Base-by-base conservation (phyloP, 1,284 basidiomycete genomes). In the Hymenochaete sp. region DNA sequence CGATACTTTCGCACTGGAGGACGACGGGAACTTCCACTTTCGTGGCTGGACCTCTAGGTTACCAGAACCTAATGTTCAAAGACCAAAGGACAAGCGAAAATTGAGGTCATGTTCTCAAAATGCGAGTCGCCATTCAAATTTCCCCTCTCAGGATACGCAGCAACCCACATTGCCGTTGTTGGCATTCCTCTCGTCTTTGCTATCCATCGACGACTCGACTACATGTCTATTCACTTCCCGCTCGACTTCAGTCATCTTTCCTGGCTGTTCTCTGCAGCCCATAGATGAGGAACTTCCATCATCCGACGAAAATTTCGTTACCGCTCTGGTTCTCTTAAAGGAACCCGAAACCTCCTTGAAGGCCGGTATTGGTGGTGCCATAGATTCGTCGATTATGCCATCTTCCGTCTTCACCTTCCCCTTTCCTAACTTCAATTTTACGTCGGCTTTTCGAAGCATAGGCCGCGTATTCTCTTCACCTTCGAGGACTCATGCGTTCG, bases 141-240 rank as follows among this genome's bases (percentile, higher is more conserved):
- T n/a, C n/a, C n/a, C n/a, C n/a, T n/a, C n/a, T n/a, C n/a, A n/a
- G n/a, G n/a, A 27, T 19, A 31, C n/a, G 10, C 14, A 6, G 47
- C 50, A 13, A 58, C 59, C 32, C 59, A 53, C n/a, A 28, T 49
- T 65, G 4, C 63, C 64, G 2, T 49, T 66, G 1, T 52, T 66
- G 4, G 60, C 64, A 0, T 56, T 62, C 51, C 53, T 65, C 40
- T 49, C 61, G 2, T 56, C 58, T 1, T 38, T 65, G n/a, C 52
- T 66, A 32, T 56, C 58, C 5, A 49, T 63, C n/a, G 64, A 66
- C 47, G 61, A 65, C 26, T 53, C 59, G 28, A 64, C 60, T 1
- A 43, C 63, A 4, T 57, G 57, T 14, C 60, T 66, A 13, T 55
- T 67, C 44, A 55, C 58, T 4, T 56, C 57, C 22, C 49, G 61